Conservation (phyloP, 73 alveolate genomes). For the Durusdinium trenchii region DNA sequence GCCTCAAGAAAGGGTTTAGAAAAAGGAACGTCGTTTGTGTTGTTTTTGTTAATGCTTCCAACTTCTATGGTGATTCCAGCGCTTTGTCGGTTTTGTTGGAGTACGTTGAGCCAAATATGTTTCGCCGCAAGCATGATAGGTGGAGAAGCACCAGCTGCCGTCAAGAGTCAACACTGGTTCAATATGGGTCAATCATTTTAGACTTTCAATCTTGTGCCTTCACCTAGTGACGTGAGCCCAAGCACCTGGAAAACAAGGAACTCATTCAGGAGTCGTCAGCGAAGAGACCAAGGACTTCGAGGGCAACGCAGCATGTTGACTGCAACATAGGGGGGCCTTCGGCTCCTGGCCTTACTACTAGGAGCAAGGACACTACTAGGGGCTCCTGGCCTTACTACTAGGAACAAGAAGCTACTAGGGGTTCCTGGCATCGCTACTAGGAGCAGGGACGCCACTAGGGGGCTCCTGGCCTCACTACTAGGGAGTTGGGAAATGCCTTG, state of each 20-base stretch:
- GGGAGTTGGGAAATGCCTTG: no score
- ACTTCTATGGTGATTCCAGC: background rate
- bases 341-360: no score
- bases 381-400: no score
- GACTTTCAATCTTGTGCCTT: background rate
- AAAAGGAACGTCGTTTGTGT: background rate
- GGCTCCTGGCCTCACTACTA: no score
- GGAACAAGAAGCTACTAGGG: no score
- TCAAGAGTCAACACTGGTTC: background rate
- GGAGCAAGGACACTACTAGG: no score
- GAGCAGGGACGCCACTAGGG: no score
- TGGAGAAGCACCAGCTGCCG: background rate
- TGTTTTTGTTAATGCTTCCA: background rate
- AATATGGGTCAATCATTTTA: background rate
- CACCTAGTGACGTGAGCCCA: background rate
- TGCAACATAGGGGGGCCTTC: no score
- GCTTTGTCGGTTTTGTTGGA: background rate
- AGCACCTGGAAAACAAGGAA: background rate
- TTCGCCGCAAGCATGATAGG: background rate
- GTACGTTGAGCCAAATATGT: background rate
- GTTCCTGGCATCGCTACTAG: no score
- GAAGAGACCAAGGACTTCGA: background rate
- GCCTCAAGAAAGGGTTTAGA: background rate
- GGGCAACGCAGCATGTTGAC: no score
- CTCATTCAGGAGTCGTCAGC: constrained; percentile 24